Evolutionary conservation across 176 grass and related monocot species (phyloP).

Genomic region (Oryza nivara): DNA sequence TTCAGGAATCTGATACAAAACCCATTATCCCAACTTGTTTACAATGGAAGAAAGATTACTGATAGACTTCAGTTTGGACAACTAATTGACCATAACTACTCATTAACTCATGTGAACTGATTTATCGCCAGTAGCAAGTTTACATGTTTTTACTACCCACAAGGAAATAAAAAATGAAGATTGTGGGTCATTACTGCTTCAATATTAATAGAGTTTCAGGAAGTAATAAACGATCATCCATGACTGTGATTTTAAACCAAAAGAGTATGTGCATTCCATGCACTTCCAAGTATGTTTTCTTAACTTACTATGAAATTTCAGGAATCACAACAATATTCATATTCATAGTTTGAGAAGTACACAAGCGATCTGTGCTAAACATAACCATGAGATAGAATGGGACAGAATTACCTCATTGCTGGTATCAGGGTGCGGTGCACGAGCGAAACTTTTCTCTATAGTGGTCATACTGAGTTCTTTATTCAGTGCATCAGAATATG

Average conservation of each 20-base stretch:
- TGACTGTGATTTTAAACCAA: not conserved
- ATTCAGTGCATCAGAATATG: conserved; percentile 90
- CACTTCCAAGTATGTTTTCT: not conserved
- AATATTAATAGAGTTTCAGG: not conserved
- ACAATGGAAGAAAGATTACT: not conserved
- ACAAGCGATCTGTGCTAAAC: not conserved
- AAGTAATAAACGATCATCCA: not conserved
- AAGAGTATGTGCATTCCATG: not conserved
- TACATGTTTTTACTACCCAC: not conserved
- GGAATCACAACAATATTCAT: not conserved
- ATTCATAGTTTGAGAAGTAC: not conserved
- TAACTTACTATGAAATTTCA: not conserved
- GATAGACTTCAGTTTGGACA: not conserved
- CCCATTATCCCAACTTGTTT: not conserved
- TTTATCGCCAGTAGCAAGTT: not conserved
- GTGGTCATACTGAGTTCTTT: conserved; percentile 76
- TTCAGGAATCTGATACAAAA: not conserved
- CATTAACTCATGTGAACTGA: not conserved
- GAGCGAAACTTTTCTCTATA: conserved; percentile 79
- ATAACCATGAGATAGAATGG: conserved; percentile 4
- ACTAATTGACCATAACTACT: conserved; percentile 9
- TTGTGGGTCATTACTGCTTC: not conserved
- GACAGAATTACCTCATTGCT: conserved; percentile 57
- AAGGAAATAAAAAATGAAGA: not conserved
- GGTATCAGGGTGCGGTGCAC: conserved; percentile 42